Evolutionary conservation across 495 filamentous ascomycete genomes (phyloP).

Genomic region (Penicillium chermesinum): DNA sequence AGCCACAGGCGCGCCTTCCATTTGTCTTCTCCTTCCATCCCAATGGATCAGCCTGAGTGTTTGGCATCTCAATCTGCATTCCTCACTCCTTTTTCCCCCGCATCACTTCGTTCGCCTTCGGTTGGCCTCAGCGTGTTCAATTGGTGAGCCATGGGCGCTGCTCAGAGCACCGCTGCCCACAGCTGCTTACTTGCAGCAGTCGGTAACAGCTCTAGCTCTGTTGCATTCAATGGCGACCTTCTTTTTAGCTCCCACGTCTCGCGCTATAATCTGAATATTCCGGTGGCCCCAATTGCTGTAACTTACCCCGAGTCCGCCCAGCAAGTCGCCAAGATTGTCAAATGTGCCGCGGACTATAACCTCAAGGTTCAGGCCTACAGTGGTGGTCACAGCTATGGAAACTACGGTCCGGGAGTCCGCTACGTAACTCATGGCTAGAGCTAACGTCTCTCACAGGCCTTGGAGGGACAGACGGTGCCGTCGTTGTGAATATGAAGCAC

Average conservation of each 20-base stretch:
- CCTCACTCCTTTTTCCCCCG: background rate
- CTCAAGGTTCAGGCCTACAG: constrained; percentile 64
- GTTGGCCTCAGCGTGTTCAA: background rate
- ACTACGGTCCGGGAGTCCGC: constrained; percentile 36
- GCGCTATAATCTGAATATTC: constrained; percentile 59
- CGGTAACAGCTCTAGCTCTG: constrained; percentile 4
- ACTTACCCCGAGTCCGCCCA: constrained; percentile 52
- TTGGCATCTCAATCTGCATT: background rate
- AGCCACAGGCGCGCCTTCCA: background rate
- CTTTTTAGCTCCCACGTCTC: constrained; percentile 1
- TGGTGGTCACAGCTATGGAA: constrained; percentile 71
- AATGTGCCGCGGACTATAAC: constrained; percentile 49
- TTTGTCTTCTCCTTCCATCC: background rate
- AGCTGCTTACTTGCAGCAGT: constrained; percentile 14
- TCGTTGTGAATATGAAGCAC: constrained; percentile 42
- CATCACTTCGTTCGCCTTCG: background rate
- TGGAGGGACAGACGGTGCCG: constrained; percentile 37
- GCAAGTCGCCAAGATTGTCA: constrained; percentile 55
- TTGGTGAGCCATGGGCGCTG: constrained; percentile 5
- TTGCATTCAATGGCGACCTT: constrained; percentile 8
- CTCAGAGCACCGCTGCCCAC: constrained; percentile 9
- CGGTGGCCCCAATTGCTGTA: constrained; percentile 56
- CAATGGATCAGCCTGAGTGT: background rate
- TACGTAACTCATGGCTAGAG: background rate
- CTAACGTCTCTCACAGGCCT: constrained; percentile 29